These are phyloP conservation scores for Actinomortierella ambigua DNA, from an alignment of 371 early-diverging fungal species.

Conservation along the genomic window DNA sequence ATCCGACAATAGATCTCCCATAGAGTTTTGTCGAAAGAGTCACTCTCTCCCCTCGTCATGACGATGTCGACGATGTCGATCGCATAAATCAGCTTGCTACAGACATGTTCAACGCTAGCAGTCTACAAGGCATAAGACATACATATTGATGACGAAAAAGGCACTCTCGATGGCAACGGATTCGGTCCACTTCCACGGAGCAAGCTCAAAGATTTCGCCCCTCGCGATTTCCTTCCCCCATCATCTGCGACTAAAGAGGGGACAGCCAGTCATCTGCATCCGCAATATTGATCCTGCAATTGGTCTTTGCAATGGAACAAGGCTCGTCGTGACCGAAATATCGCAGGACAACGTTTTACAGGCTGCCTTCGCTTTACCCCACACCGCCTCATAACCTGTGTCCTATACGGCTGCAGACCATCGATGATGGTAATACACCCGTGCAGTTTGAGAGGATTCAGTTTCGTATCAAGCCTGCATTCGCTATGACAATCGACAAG, in stretches of 20 bases:
- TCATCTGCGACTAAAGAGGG: slow-evolving; percentile 24
- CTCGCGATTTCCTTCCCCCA: slow-evolving; percentile 29
- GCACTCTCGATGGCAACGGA: too few species aligned
- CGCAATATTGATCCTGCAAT: slow-evolving; percentile 26
- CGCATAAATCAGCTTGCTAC: background rate
- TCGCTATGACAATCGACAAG: slow-evolving; percentile 43
- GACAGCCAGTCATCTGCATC: slow-evolving; percentile 40
- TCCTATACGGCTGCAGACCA: slow-evolving; percentile 6
- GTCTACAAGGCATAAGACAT: background rate
- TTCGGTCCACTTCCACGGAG: too few species aligned
- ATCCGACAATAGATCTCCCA: background rate
- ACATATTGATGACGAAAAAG: background rate
- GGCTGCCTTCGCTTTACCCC: slow-evolving; percentile 1
- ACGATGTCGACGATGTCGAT: background rate
- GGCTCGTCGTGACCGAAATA: slow-evolving; percentile 14
- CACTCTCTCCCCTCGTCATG: slow-evolving; percentile 1
- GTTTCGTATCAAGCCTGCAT: slow-evolving; percentile 28
- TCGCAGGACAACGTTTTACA: background rate
- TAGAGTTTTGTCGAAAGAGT: background rate
- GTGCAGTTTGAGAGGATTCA: slow-evolving; percentile 14
- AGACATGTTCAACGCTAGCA: background rate
- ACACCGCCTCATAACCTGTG: background rate
- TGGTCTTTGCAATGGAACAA: slow-evolving; percentile 45
- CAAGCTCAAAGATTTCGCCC: slow-evolving; percentile 17
- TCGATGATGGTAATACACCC: slow-evolving; percentile 9